These are phyloP conservation scores for Inga laurina DNA, from an alignment of 306 rosid genomes.

Conservation along the genomic window DNA sequence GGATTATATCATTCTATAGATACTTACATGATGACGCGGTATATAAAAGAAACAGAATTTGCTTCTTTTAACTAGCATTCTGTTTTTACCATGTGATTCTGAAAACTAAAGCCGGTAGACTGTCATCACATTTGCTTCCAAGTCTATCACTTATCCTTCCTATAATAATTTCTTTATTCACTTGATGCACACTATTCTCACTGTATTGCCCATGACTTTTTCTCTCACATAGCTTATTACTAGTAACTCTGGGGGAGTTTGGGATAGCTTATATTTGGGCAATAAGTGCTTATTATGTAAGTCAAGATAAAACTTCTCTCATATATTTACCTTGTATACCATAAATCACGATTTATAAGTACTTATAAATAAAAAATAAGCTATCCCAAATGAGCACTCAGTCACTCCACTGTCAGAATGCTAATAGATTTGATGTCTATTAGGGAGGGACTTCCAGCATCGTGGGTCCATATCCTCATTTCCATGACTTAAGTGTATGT, in stretches of 20 bases:
- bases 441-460: not conserved
- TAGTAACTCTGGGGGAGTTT: not conserved
- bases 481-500: not conserved
- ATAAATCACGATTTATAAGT: too few relatives aligned
- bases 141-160: not conserved
- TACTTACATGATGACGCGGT: not conserved
- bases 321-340: too few relatives aligned
- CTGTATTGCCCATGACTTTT: not conserved
- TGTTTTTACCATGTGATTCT: conserved; percentile 9
- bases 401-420: not conserved
- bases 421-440: not conserved
- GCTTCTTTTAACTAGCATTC: conserved; percentile 2
- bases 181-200: not conserved
- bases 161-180: conserved; percentile 11
- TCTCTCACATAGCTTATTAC: not conserved
- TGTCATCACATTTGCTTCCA: conserved; percentile 10
- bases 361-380: too few relatives aligned
- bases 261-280: too few relatives aligned
- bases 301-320: too few relatives aligned
- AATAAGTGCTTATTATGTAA: too few relatives aligned
- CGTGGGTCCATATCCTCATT: not conserved
- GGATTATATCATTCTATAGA: conserved; percentile 8
- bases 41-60: not conserved
- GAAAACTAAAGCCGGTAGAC: not conserved
- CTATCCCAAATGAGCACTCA: too few relatives aligned